Base-by-base conservation (phyloP, 495 filamentous ascomycete species). In the Penicillium pulvis region DNA sequence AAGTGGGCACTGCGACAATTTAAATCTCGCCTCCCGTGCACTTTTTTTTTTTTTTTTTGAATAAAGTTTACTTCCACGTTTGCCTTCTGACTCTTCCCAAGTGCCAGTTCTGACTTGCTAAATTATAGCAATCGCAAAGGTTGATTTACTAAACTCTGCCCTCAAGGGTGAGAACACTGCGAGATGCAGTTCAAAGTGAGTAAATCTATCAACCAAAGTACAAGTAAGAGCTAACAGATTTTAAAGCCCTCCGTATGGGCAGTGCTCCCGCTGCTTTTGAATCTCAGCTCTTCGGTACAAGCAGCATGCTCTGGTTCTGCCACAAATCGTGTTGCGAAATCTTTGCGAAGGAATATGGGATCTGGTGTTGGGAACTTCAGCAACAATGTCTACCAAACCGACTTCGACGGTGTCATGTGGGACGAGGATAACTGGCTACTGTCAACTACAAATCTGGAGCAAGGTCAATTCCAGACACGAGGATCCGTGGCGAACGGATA, bases 401-500 rank as follows among this genome's bases (percentile, higher is more conserved):
- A 73, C 23, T 83, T 83, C 50, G 59, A 71, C 9, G 77, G 76
- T 3, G 79, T 83, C 16, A 82, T 76, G 6, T 91, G 86, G 87
- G 83, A 90, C 57, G 78, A 87, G 43, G 78, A 78, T 36, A 79
- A 84, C 46, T 90, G 87, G 88, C 64, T 74, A 5, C 71, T 90
- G 8, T 78, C 73, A 1, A 86, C 83, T 3, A 82, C 76, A 9
- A 75, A 65, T 17, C 71, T 85, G 2, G 75, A 82, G 52, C 85
- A 81, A 58, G 86, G 85, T 24, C 81, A 83, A 46, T 90, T 83
- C 66, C 82, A 89, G 63, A 75, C 84, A 0, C 83, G 87, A 33
- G 77, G 85, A 47, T 83, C 81, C 14, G 75, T 91, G 10, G 84
- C 87, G 5, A 91, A 86, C 64, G 83, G 83, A 19, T 86, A 86